A percentile compares a stretch with the other conserved stretches of the same genome.
phyloP scores from a whole-genome alignment of 306 rosid genomes.

The Malus domestica region DNA sequence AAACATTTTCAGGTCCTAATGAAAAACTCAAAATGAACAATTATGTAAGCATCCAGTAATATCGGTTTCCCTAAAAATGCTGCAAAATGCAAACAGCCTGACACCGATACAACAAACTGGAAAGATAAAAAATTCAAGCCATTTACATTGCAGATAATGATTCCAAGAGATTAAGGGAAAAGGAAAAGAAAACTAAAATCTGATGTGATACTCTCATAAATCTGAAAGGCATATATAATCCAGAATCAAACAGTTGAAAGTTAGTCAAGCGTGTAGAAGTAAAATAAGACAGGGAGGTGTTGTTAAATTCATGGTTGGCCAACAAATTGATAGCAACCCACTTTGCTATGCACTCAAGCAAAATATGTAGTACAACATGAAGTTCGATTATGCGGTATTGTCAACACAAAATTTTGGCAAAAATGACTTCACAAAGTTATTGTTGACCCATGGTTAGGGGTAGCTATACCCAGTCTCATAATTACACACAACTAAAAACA shows the following conservation, averaged over 20 bases:
- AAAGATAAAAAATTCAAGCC: neutral
- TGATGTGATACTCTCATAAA: neutral
- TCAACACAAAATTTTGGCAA: neutral
- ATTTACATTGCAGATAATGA: slow-evolving; percentile 1
- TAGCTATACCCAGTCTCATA: slow-evolving; percentile 12
- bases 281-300: slow-evolving; percentile 25
- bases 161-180: neutral
- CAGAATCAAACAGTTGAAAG: neutral
- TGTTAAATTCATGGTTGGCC: slow-evolving; percentile 38
- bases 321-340: slow-evolving; percentile 39
- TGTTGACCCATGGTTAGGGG: slow-evolving; percentile 12
- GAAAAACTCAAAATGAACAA: neutral
- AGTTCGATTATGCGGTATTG: neutral
- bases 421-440: neutral
- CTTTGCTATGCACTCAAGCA: slow-evolving; percentile 14
- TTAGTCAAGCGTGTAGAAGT: neutral
- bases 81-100: neutral
- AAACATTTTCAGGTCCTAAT: neutral
- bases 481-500: slow-evolving; percentile 17
- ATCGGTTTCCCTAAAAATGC: neutral
- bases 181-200: neutral
- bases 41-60: neutral
- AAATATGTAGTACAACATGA: neutral
- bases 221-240: neutral
- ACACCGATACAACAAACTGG: neutral